Evolutionary conservation across 768 basidiomycete species (phyloP), one percentile per base, ranked within the genome.

Genomic region (Termitomyces sp.): DNA sequence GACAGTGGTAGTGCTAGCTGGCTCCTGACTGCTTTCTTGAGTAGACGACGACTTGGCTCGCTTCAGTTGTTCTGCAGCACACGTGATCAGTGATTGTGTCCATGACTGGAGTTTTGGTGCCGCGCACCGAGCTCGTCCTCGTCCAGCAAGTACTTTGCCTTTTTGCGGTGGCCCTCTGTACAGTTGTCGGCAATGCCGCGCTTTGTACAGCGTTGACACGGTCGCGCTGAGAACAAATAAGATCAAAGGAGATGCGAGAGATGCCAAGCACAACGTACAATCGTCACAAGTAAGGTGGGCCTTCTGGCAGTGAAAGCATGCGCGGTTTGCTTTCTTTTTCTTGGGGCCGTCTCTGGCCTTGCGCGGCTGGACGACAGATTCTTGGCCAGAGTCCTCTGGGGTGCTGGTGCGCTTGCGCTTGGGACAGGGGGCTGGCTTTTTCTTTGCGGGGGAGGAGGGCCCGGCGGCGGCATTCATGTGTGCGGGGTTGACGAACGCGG

Each of bases 201-300:
- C 75, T 96, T 98, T 51, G 94, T 80, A 68, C 97, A 99, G 41
- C 97, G 85, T 62, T 92, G 91, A 74, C 97, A 99, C 27, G 97
- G 97, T 53, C 97, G 90, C 47, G 92, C 96, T 98, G 65, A 50
- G 54, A 59, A 54, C 48, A 53, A 49, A 42, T 59, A 25, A 65
- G 64, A 57, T 58, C 53, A 58, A 55, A 37, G 40, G 41, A 49
- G 35, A 65, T 59, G 58, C 56, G 50, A 62, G 56, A 43, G 51
- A 41, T 10, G 35, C 38, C 46, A 50, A 41, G 46, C 37, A 32
- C 53, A 31, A 83, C 91, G 69, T 67, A 97, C 96, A 86, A 68
- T 98, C 96, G 71, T 98, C 95, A 71, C 96, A 98, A n/a, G 96
- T 98, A 63, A 98, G 77, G 72, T 98, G 96, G 2, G 95, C 94